phyloP scores from a whole-genome alignment of 495 filamentous ascomycete species.

The Aspergillus diversus region DNA sequence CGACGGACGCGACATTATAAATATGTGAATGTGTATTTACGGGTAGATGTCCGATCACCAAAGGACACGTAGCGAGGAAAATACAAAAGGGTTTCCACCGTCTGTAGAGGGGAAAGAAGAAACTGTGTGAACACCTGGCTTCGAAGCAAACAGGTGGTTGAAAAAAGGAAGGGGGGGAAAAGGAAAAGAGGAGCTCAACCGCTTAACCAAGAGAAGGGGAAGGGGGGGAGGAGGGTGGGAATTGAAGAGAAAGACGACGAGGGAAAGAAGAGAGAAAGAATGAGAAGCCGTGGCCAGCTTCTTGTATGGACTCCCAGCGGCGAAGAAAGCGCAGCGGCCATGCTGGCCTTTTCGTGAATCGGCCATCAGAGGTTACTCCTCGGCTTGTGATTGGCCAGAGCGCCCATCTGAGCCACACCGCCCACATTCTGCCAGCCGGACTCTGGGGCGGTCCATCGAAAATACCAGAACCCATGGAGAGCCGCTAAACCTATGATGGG shows the following conservation, averaged over 20 bases:
- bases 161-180: conserved; percentile 16
- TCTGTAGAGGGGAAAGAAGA: neutral
- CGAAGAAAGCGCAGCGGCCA: conserved; percentile 44
- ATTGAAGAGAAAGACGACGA: conserved; percentile 17
- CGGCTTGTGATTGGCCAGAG: conserved; percentile 40
- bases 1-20: conserved; percentile 53
- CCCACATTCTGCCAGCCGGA: conserved; percentile 21
- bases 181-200: conserved; percentile 23
- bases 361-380: conserved; percentile 47
- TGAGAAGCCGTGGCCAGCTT: conserved; percentile 27
- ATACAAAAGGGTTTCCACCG: neutral
- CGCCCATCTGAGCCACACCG: conserved; percentile 30
- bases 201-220: conserved; percentile 12
- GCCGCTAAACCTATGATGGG: neutral
- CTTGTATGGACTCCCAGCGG: conserved; percentile 31
- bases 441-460: conserved; percentile 32
- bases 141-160: conserved; percentile 10
- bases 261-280: conserved; percentile 15
- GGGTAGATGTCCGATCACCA: conserved; percentile 14
- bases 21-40: conserved; percentile 20
- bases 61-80: conserved; percentile 12
- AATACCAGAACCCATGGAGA: conserved; percentile 24
- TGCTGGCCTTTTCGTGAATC: conserved; percentile 49
- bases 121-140: neutral
- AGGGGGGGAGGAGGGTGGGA: conserved; percentile 8